Percentiles rank a stretch among this genome's conserved stretches.
Evolutionary conservation across 1,284 basidiomycete genomes (phyloP).

Genomic region (Boletellus deceptivus): DNA sequence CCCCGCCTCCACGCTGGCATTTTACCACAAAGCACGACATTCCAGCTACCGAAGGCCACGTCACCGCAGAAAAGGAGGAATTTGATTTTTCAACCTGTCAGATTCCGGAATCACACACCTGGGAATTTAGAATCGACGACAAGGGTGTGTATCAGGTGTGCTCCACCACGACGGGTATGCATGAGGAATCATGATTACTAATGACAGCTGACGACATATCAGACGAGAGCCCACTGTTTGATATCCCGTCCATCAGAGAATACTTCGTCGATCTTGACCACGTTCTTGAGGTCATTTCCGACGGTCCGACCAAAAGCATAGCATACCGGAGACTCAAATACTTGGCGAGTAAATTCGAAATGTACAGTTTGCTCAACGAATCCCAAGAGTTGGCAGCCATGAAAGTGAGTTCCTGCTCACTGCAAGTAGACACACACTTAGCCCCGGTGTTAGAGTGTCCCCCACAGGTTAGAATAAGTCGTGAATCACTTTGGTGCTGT

Average conservation of each 20-base stretch:
- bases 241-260: constrained; percentile 85
- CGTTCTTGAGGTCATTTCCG: constrained; percentile 80
- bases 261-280: constrained; percentile 98
- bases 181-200: neutral
- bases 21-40: constrained; percentile 62
- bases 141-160: constrained; percentile 89
- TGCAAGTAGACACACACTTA: constrained; percentile 11
- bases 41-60: constrained; percentile 43
- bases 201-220: neutral
- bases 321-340: constrained; percentile 94
- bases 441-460: constrained; percentile 50
- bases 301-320: constrained; percentile 95
- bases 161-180: constrained; percentile 41
- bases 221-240: constrained; percentile 60
- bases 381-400: constrained; percentile 94
- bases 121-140: constrained; percentile 74
- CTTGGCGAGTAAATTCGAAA: constrained; percentile 92
- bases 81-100: constrained; percentile 70
- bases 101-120: constrained; percentile 64
- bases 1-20: constrained; percentile 93
- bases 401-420: constrained; percentile 60
- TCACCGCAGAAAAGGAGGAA: constrained; percentile 42
- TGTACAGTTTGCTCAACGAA: constrained; percentile 93
- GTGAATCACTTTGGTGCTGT: neutral
- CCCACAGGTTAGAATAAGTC: constrained; percentile 28